Conservation (phyloP, 2,329 filamentous ascomycete species). For the Didymella arachidicola region DNA sequence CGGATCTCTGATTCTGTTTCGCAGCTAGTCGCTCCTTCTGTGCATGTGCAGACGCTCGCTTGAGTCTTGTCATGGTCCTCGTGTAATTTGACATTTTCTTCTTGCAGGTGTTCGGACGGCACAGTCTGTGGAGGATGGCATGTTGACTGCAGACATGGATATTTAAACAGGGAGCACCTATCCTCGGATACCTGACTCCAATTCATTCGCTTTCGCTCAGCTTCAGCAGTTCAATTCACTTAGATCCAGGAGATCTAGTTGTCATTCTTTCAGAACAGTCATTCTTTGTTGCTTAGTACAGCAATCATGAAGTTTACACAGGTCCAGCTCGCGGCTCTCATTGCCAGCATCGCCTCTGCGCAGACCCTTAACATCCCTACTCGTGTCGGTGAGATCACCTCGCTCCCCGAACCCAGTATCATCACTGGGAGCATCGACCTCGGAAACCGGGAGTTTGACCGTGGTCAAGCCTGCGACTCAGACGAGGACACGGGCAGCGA, state of each 20-base stretch:
- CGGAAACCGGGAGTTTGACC: constrained; percentile 35
- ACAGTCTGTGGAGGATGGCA: not conserved
- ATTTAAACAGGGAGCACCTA: not conserved
- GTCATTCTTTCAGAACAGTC: constrained; percentile 4
- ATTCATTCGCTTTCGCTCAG: not conserved
- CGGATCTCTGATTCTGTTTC: not conserved
- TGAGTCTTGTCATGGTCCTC: constrained; percentile 5
- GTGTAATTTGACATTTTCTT: constrained; percentile 6
- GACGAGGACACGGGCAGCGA: constrained; percentile 34
- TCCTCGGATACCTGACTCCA: not conserved
- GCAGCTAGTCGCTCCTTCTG: constrained; percentile 3
- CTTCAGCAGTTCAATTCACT: not conserved
- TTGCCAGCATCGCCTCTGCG: constrained; percentile 38
- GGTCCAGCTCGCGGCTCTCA: constrained; percentile 30
- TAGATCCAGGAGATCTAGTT: constrained; percentile 15
- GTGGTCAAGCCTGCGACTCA: constrained; percentile 32
- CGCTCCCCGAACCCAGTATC: constrained; percentile 37
- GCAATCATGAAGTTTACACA: constrained; percentile 33
- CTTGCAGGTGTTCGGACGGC: not conserved
- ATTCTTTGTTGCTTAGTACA: not conserved
- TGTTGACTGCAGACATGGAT: not conserved
- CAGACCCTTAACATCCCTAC: constrained; percentile 47
- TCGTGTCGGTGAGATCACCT: constrained; percentile 37
- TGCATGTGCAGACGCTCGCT: constrained; percentile 2
- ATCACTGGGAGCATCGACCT: constrained; percentile 33